A percentile compares a stretch with the other conserved stretches of the same genome.
Evolutionary conservation across 1,284 basidiomycete genomes (phyloP).

Genomic region (Boletus calvinii): DNA sequence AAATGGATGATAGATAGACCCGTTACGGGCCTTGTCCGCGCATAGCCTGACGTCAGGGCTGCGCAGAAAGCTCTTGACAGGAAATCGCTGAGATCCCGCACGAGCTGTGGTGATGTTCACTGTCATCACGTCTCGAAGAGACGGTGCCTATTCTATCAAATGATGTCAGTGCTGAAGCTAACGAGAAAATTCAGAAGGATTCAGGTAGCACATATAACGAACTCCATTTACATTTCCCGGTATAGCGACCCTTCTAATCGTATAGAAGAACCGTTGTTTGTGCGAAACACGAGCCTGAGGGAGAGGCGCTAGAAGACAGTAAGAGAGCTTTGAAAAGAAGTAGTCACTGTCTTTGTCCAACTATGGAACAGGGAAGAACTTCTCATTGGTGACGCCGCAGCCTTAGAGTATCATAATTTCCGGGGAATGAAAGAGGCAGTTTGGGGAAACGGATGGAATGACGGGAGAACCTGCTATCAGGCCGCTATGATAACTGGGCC

Average conservation of each 20-base stretch:
- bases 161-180: slow-evolving; percentile 27
- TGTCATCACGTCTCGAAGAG: slow-evolving; percentile 16
- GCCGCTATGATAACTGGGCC: slow-evolving; percentile 6
- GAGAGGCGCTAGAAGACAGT: slow-evolving; percentile 19
- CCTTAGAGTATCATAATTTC: slow-evolving; percentile 26
- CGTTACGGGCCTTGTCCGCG: background rate
- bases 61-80: slow-evolving; percentile 21
- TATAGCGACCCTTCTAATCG: slow-evolving; percentile 11
- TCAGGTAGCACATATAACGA: slow-evolving; percentile 14
- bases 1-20: background rate
- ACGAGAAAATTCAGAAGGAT: slow-evolving; percentile 16
- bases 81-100: slow-evolving; percentile 13
- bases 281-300: background rate
- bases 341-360: background rate
- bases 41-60: slow-evolving; percentile 28
- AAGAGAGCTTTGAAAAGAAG: slow-evolving; percentile 12
- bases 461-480: slow-evolving; percentile 13
- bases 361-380: slow-evolving; percentile 8
- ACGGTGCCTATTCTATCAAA: slow-evolving; percentile 26
- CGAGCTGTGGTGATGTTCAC: slow-evolving; percentile 1
- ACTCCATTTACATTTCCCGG: slow-evolving; percentile 12
- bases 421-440: slow-evolving; percentile 27
- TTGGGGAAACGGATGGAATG: slow-evolving; percentile 15
- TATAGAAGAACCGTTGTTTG: slow-evolving; percentile 8
- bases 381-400: slow-evolving; percentile 19